Conservation (phyloP, 345 rosid species). For the Populus davidiana region DNA sequence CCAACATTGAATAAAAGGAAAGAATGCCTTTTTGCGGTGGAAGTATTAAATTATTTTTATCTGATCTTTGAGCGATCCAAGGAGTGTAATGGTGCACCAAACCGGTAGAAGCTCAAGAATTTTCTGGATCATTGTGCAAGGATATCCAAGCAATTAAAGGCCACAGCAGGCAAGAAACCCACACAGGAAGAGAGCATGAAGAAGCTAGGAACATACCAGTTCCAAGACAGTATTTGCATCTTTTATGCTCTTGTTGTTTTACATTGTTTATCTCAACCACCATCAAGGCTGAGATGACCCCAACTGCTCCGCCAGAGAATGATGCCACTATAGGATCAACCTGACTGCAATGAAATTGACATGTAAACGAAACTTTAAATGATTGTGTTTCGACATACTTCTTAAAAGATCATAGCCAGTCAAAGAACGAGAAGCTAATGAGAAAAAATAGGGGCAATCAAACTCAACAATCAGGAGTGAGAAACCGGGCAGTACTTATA, state of each 20-base stretch:
- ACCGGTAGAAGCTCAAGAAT: too few relatives aligned
- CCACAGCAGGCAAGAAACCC: too few relatives aligned
- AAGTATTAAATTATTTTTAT: too few relatives aligned
- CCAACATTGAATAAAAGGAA: background rate
- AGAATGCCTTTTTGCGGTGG: too few relatives aligned
- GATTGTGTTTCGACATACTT: background rate
- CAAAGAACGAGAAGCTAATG: background rate
- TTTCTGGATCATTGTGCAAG: too few relatives aligned
- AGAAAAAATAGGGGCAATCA: background rate
- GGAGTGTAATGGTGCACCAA: too few relatives aligned
- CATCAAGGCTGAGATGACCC: conserved; percentile 95
- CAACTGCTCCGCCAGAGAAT: conserved; percentile 97
- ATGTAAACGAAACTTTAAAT: background rate
- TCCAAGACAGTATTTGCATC: conserved; percentile 99
- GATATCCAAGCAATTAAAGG: too few relatives aligned
- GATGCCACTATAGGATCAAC: conserved; percentile 99
- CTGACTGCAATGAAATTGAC: conserved; percentile 44
- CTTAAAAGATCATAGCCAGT: background rate
- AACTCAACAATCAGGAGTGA: background rate
- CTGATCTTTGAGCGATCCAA: too few relatives aligned
- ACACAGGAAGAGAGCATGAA: background rate
- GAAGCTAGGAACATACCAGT: conserved; percentile 48
- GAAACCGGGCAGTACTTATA: background rate
- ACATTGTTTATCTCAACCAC: conserved; percentile 95
- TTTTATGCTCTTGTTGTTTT: conserved; percentile 85